A percentile compares a stretch with the other conserved stretches of the same genome.
Evolutionary conservation across 495 filamentous ascomycete genomes (phyloP).

Genomic region (Aspergillus wentii): DNA sequence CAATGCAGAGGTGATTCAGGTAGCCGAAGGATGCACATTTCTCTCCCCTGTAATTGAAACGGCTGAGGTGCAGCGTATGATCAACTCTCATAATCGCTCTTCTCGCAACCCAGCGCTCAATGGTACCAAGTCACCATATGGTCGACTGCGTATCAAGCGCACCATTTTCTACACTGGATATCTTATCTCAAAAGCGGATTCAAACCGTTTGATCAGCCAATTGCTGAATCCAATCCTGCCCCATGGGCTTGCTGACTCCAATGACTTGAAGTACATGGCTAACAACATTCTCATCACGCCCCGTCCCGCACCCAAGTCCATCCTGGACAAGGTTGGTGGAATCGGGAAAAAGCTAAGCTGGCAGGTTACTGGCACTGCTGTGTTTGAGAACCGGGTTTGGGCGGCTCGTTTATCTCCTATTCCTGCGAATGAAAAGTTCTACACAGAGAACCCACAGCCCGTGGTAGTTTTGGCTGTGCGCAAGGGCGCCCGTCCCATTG

Average conservation of each 20-base stretch:
- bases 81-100: conserved; percentile 77
- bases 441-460: conserved; percentile 70
- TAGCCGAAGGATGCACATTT: conserved; percentile 65
- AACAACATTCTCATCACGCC: conserved; percentile 89
- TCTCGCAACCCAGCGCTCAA: conserved; percentile 31
- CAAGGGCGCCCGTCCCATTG: conserved; percentile 67
- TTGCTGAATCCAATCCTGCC: conserved; percentile 52
- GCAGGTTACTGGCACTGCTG: conserved; percentile 71
- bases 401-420: conserved; percentile 74
- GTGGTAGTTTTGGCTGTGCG: conserved; percentile 72
- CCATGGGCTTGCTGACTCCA: conserved; percentile 39
- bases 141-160: conserved; percentile 67
- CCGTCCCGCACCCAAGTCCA: conserved; percentile 57
- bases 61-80: conserved; percentile 80
- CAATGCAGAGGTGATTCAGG: conserved; percentile 77
- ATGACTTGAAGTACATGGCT: conserved; percentile 76
- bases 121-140: conserved; percentile 23
- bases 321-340: conserved; percentile 79
- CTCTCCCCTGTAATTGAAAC: conserved; percentile 84
- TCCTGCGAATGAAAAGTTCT: conserved; percentile 54
- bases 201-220: conserved; percentile 62
- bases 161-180: conserved; percentile 95
- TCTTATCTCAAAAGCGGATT: conserved; percentile 65
- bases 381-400: conserved; percentile 78
- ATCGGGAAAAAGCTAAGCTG: conserved; percentile 76